phyloP scores from a whole-genome alignment of 2,329 filamentous ascomycete genomes.

The Botrytis fragariae region DNA sequence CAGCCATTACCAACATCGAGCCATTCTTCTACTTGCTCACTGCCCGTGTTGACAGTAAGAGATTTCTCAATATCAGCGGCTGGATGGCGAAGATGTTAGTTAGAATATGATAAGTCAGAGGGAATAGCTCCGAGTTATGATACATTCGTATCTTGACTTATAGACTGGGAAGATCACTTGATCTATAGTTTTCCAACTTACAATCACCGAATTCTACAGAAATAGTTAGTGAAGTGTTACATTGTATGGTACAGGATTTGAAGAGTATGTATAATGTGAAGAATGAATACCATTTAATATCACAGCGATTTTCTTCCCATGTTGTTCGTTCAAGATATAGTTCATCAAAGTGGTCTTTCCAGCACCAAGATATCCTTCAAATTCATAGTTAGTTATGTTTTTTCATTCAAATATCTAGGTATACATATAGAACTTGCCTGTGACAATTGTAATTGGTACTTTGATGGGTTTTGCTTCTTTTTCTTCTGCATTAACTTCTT shows the following conservation, averaged over 20 bases:
- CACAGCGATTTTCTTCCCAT: conserved; percentile 97
- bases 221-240: conserved; percentile 22
- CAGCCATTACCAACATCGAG: conserved; percentile 95
- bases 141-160: neutral
- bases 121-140: neutral
- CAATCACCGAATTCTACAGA: conserved; percentile 74
- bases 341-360: conserved; percentile 95
- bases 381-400: neutral
- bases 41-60: conserved; percentile 82
- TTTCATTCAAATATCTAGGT: neutral
- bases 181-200: conserved; percentile 43
- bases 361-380: conserved; percentile 79
- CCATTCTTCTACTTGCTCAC: conserved; percentile 86
- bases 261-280: conserved; percentile 34
- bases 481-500: conserved; percentile 40
- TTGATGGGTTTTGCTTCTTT: conserved; percentile 55
- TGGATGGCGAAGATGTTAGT: conserved; percentile 21
- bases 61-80: conserved; percentile 95
- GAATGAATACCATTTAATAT: conserved; percentile 75
- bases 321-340: conserved; percentile 90
- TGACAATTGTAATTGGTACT: conserved; percentile 83
- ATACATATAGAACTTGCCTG: conserved; percentile 49
- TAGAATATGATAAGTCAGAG: neutral
- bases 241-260: neutral
- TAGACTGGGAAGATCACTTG: neutral